Base-by-base conservation (phyloP, 805 yeast genomes). In the Saccharomyces eubayanus region DNA sequence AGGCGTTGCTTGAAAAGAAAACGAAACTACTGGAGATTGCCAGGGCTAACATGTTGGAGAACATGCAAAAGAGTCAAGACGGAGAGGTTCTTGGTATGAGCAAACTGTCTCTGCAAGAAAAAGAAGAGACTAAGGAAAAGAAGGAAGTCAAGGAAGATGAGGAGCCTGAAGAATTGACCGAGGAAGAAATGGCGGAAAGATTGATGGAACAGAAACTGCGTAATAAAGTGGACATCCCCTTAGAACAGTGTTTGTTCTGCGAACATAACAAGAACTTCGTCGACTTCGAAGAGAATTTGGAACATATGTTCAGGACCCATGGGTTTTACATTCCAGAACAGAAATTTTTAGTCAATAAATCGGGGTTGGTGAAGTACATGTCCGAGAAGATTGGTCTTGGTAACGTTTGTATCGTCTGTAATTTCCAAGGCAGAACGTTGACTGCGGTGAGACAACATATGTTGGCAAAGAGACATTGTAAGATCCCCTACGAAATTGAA, bases 301-400 rank as follows among this genome's bases (percentile, higher is more conserved):
- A 76, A 9, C 96, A 94, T 68, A 87, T 94, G 96, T 80, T 77
- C 63, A 78, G 77, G 59, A 72, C 67, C 48, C 96, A 87, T 68
- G 98, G 98, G 1, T 79, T 94, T 54, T 91, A 83, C 59, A 78
- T 94, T 21, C 99, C 99, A 1, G 99, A 94, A 69, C 78, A 74
- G 57, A 79, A 78, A 52, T 94, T 80, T 65, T 75, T 94, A 48
- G 77, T 73, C 0, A 88, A 92, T 64, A 77, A 78, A 57, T 77
- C 72, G 40, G 98, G 99, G 0, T 76, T 94, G 40, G 75, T 94
- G 12, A 67, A 71, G 11, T 94, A 94, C 64, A 73, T 94, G 59
- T 85, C 90, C 20, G 98, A 94, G 68, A 94, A 94, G 70, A 82
- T 94, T 55, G 94, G 96, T 21, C 79, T 88, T 51, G 99, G 99